phyloP scores from a whole-genome alignment of 768 basidiomycete species.

The Pleurotus eryngii region DNA sequence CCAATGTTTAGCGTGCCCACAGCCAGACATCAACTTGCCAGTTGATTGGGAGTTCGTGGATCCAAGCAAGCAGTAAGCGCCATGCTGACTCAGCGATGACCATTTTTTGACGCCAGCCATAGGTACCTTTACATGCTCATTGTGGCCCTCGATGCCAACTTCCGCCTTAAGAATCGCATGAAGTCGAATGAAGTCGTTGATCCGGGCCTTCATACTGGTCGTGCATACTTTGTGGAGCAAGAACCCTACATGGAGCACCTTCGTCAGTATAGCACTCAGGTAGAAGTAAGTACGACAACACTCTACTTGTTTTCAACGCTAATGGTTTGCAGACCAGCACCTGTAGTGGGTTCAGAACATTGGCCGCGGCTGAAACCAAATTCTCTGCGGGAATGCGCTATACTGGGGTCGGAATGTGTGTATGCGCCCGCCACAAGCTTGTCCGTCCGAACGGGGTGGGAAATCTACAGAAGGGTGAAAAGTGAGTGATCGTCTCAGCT shows the following conservation, averaged over 20 bases:
- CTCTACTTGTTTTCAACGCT: neutral
- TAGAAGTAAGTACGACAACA: neutral
- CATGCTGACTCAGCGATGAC: neutral
- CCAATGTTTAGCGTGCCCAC: slow-evolving; percentile 8
- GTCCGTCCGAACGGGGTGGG: slow-evolving; percentile 16
- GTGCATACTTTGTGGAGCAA: slow-evolving; percentile 18
- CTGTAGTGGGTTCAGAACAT: slow-evolving; percentile 7
- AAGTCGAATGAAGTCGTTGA: slow-evolving; percentile 17
- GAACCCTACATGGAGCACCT: slow-evolving; percentile 15
- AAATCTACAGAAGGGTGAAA: slow-evolving; percentile 30
- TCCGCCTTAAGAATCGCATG: slow-evolving; percentile 22
- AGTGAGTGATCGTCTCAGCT: slow-evolving; percentile 13
- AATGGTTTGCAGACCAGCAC: neutral
- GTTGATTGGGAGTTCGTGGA: slow-evolving; percentile 8
- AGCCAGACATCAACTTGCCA: slow-evolving; percentile 10
- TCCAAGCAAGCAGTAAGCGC: too few species aligned
- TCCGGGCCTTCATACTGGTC: slow-evolving; percentile 21
- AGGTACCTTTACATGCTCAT: slow-evolving; percentile 15
- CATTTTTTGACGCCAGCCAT: neutral
- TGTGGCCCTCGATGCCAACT: slow-evolving; percentile 24
- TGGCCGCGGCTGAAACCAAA: slow-evolving; percentile 8
- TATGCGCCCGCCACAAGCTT: slow-evolving; percentile 11
- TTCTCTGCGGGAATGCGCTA: slow-evolving; percentile 3
- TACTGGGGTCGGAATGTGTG: slow-evolving; percentile 9
- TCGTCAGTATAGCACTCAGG: slow-evolving; percentile 2